phyloP scores from a whole-genome alignment of 768 basidiomycete species.

The Hygrocybe coccinea region DNA sequence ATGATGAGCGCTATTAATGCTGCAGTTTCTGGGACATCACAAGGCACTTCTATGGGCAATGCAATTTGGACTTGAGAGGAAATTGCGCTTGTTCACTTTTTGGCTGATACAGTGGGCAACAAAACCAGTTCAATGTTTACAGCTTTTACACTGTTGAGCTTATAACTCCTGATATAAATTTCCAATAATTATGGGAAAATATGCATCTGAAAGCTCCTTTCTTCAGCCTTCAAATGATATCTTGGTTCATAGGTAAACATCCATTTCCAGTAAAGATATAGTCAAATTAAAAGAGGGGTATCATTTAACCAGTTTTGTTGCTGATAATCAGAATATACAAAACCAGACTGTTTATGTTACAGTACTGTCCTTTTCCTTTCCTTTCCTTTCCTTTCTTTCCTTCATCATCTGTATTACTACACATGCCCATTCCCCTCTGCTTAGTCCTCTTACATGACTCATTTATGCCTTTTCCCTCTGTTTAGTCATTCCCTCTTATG shows the following conservation, averaged over 20 bases:
- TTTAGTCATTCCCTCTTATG: too few relatives aligned
- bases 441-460: too few relatives aligned
- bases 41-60: too few relatives aligned
- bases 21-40: too few relatives aligned
- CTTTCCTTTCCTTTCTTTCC: too few relatives aligned
- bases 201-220: not conserved
- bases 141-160: not conserved
- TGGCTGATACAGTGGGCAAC: constrained; percentile 1
- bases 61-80: too few relatives aligned
- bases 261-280: not conserved
- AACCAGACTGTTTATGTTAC: constrained; percentile 2
- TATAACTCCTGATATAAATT: not conserved
- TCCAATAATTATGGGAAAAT: not conserved
- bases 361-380: too few relatives aligned
- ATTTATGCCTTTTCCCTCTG: too few relatives aligned
- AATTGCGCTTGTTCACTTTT: too few relatives aligned
- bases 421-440: too few relatives aligned
- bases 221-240: not conserved
- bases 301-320: not conserved
- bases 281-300: not conserved
- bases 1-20: too few relatives aligned
- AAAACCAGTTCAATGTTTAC: not conserved
- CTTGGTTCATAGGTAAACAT: not conserved
- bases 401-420: too few relatives aligned
- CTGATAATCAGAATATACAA: not conserved